These are phyloP conservation scores for Helianthus tuberosus DNA, from an alignment of 129 eudicot species.

Conservation along the genomic window DNA sequence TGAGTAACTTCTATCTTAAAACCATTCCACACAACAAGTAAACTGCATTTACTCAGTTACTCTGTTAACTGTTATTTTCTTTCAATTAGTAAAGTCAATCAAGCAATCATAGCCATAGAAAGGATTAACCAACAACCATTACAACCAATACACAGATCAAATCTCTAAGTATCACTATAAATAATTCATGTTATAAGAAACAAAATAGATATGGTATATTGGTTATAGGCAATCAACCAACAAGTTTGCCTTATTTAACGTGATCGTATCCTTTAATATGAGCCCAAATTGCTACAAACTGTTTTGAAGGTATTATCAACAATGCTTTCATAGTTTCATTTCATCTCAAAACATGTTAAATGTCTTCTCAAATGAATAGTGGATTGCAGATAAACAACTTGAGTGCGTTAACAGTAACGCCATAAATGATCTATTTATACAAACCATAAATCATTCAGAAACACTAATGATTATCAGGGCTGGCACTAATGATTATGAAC, in stretches of 20 bases:
- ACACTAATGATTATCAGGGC: too few relatives aligned
- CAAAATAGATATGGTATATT: neutral
- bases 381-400: neutral
- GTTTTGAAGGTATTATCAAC: neutral
- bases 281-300: constrained; percentile 11
- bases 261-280: constrained; percentile 1
- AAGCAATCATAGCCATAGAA: constrained; percentile 3
- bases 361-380: neutral
- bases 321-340: neutral
- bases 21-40: neutral
- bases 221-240: neutral
- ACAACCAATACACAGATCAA: neutral
- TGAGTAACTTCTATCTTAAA: constrained; percentile 20
- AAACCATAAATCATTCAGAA: too few relatives aligned
- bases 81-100: constrained; percentile 17
- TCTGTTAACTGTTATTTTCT: neutral
- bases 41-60: constrained; percentile 13
- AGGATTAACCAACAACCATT: constrained; percentile 16
- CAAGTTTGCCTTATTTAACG: neutral
- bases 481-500: too few relatives aligned
- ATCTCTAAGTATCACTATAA: neutral
- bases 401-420: neutral
- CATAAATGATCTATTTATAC: too few relatives aligned
- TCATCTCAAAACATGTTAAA: neutral
- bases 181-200: neutral